These are phyloP conservation scores for Suillus lakei DNA, from an alignment of 768 basidiomycete genomes.

Conservation along the genomic window DNA sequence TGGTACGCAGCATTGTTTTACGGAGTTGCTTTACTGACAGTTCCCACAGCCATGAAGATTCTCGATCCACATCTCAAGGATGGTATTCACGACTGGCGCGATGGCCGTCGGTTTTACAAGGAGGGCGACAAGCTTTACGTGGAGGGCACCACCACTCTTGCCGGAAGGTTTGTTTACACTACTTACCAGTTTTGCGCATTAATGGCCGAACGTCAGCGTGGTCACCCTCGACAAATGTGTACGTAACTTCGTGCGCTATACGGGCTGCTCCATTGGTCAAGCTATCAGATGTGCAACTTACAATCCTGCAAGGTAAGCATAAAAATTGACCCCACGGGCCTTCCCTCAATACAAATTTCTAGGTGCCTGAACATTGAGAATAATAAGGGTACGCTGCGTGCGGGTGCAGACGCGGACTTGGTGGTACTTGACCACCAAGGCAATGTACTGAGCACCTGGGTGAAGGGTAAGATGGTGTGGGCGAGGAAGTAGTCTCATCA, in stretches of 20 bases:
- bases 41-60: conserved; percentile 72
- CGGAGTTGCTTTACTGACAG: background rate
- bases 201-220: conserved; percentile 49
- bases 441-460: conserved; percentile 73
- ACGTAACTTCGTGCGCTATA: conserved; percentile 83
- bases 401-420: conserved; percentile 89
- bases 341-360: conserved; percentile 8
- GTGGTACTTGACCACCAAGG: conserved; percentile 75
- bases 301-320: conserved; percentile 76
- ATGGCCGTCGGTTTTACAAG: conserved; percentile 80
- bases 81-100: conserved; percentile 88
- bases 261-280: conserved; percentile 81
- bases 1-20: conserved; percentile 49
- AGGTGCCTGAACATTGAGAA: conserved; percentile 81
- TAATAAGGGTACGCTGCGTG: conserved; percentile 78
- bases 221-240: conserved; percentile 86
- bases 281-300: conserved; percentile 87
- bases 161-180: conserved; percentile 67
- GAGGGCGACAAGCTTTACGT: conserved; percentile 81
- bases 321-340: conserved; percentile 1
- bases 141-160: conserved; percentile 86
- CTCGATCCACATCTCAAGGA: conserved; percentile 85
- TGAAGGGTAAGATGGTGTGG: conserved; percentile 79
- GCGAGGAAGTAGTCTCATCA: conserved; percentile 28
- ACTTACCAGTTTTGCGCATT: conserved; percentile 5